Conservation (phyloP, 78 protist genomes). For the slime mould (Dictyostelium discoideum) region DNA sequence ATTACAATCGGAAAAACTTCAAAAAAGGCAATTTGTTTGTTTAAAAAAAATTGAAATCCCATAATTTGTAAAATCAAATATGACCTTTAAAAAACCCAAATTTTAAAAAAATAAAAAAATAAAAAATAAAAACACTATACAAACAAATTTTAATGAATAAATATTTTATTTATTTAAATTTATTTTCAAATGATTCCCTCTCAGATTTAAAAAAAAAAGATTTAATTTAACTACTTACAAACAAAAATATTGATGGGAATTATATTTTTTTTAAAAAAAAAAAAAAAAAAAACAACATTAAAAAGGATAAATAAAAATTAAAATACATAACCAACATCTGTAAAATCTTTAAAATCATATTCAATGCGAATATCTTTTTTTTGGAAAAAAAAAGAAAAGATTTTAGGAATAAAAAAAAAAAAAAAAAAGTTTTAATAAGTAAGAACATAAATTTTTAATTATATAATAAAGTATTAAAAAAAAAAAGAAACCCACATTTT, state of each 20-base stretch:
- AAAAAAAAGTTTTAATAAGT: conserved; percentile 4
- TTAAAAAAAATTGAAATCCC: too few relatives aligned
- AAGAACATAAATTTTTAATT: not conserved
- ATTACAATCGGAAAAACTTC: too few relatives aligned
- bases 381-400: not conserved
- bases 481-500: not conserved
- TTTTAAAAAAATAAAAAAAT: too few relatives aligned
- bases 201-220: not conserved
- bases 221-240: not conserved
- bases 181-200: too few relatives aligned
- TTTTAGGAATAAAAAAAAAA: not conserved
- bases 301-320: too few relatives aligned
- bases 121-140: too few relatives aligned
- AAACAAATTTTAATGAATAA: not conserved
- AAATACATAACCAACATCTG: not conserved
- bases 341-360: not conserved
- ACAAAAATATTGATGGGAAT: not conserved
- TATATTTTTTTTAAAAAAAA: too few relatives aligned
- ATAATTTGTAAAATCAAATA: too few relatives aligned
- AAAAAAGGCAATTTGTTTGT: too few relatives aligned
- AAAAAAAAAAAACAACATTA: too few relatives aligned
- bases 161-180: too few relatives aligned
- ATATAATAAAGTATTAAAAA: not conserved
- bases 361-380: not conserved
- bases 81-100: too few relatives aligned